phyloP scores from a whole-genome alignment of 306 rosid species.

The Quercus bicolor region DNA sequence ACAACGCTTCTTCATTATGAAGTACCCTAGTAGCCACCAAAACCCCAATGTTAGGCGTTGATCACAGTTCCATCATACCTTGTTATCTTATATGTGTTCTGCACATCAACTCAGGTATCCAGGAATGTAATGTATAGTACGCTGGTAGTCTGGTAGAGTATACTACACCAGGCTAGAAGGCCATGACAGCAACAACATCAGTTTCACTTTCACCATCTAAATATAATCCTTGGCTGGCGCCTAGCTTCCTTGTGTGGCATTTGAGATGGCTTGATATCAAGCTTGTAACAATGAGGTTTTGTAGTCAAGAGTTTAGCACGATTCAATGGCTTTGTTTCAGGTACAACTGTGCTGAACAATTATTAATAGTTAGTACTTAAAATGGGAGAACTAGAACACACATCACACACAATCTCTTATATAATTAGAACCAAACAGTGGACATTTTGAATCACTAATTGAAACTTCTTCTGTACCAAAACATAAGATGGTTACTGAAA shows the following conservation, averaged over 20 bases:
- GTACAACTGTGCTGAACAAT: too few species aligned
- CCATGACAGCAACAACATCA: constrained; percentile 64
- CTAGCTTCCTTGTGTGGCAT: too few species aligned
- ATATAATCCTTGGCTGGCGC: constrained; percentile 4
- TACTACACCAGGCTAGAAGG: constrained; percentile 76
- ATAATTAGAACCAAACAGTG: too few species aligned
- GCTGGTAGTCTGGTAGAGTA: constrained; percentile 76
- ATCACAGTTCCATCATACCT: constrained; percentile 81
- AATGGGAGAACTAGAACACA: too few species aligned
- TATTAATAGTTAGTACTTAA: too few species aligned
- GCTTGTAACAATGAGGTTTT: too few species aligned
- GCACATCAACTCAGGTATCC: constrained; percentile 77
- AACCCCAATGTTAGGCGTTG: constrained; percentile 85
- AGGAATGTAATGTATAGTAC: constrained; percentile 70
- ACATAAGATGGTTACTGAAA: not conserved
- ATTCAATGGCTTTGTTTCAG: too few species aligned
- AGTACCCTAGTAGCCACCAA: constrained; percentile 70
- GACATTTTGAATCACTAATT: not conserved
- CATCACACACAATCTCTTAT: too few species aligned
- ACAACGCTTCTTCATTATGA: constrained; percentile 72
- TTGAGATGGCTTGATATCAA: too few species aligned
- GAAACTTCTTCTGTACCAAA: not conserved
- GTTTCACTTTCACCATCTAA: constrained; percentile 45
- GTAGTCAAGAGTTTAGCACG: too few species aligned
- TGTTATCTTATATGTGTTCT: constrained; percentile 75